Conservation (phyloP, 352 stramenopile genomes). For the Pythium dissotocum region DNA sequence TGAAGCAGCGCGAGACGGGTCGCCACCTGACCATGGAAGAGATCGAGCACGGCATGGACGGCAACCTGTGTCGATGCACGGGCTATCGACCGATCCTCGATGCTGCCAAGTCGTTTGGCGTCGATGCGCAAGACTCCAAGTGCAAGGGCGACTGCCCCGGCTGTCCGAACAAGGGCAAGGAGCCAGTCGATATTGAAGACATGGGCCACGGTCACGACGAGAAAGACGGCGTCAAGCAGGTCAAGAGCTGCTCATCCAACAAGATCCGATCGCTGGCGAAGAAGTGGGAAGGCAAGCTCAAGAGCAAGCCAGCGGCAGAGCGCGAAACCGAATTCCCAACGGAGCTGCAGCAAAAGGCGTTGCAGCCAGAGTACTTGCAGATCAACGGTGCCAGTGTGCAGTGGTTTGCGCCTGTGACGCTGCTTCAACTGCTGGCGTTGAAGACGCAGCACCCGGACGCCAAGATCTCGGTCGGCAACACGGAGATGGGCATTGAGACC, state of each 20-base stretch:
- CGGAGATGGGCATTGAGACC: constrained; percentile 96
- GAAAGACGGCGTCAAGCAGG: constrained; percentile 32
- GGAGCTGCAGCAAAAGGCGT: constrained; percentile 61
- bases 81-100: constrained; percentile 85
- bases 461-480: constrained; percentile 97
- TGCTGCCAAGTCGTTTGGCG: constrained; percentile 85
- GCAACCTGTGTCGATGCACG: constrained; percentile 96
- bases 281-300: constrained; percentile 33
- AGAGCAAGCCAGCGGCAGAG: constrained; percentile 18
- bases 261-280: constrained; percentile 65
- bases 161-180: constrained; percentile 64
- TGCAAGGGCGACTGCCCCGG: constrained; percentile 67
- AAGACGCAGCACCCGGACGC: constrained; percentile 80
- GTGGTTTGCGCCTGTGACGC: constrained; percentile 92
- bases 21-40: constrained; percentile 79
- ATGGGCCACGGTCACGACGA: constrained; percentile 26
- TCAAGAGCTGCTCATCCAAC: constrained; percentile 63
- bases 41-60: constrained; percentile 94
- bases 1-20: constrained; percentile 72
- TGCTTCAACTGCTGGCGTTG: constrained; percentile 87
- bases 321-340: constrained; percentile 42
- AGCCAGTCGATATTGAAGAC: constrained; percentile 58
- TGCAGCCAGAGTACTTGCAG: constrained; percentile 54
- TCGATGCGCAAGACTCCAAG: constrained; percentile 52
- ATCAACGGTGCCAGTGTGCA: constrained; percentile 76